These are phyloP conservation scores for Ceratocystis cubensis DNA, from an alignment of 2,329 filamentous ascomycete species.

Conservation along the genomic window DNA sequence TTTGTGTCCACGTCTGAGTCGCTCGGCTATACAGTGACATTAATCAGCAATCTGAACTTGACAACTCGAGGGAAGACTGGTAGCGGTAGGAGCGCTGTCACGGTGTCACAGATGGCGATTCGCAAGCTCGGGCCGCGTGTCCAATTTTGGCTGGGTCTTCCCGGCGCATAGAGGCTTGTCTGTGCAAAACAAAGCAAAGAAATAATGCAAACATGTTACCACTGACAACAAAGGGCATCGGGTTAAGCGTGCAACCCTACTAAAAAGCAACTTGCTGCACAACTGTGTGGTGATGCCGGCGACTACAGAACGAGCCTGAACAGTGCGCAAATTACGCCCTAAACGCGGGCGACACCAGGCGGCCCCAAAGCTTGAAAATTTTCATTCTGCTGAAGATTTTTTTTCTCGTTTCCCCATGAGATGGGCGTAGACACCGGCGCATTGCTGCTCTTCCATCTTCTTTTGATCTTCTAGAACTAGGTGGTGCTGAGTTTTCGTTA, in stretches of 20 bases:
- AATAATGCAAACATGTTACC: neutral
- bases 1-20: neutral
- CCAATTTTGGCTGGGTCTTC: constrained; percentile 4
- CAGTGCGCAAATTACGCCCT: neutral
- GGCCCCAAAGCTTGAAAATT: constrained; percentile 4
- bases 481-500: neutral
- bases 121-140: constrained; percentile 4
- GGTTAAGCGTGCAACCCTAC: neutral
- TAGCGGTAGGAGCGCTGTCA: constrained; percentile 8
- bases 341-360: neutral
- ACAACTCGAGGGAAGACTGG: neutral
- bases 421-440: fast-evolving
- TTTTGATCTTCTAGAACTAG: neutral
- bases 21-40: neutral
- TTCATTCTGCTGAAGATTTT: neutral
- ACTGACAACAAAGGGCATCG: no score
- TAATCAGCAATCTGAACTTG: neutral
- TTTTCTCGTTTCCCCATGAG: neutral
- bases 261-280: no score
- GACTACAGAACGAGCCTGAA: neutral
- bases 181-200: neutral
- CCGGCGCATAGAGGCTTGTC: neutral
- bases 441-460: neutral
- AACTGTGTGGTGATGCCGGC: no score
- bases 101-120: constrained; percentile 5